Evolutionary conservation across 768 basidiomycete species (phyloP), one percentile per base, ranked within the genome.

Genomic region (Strobilomyces dryophilus): DNA sequence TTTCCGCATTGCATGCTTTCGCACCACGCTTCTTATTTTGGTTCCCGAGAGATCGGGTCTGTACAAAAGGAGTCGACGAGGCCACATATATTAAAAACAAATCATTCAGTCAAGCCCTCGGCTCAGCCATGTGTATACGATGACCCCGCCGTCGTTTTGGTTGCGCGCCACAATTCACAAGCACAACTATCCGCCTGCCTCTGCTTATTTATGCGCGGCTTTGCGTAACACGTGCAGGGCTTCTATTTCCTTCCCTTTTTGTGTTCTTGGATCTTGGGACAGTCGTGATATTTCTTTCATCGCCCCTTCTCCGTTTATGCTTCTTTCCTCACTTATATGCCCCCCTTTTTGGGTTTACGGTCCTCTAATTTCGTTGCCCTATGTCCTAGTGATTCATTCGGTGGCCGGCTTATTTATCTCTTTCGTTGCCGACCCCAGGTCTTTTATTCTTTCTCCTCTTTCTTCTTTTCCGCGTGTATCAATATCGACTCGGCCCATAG

Each of bases 211-310:
- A 66, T 67, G 58, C 60, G 59, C 57, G 52, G 49, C 63, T 57
- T 57, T 56, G 59, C 58, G 58, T 57, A 52, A 54, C 49, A 52
- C 52, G 53, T 57, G 49, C 55, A 57, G 57, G 60, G 56, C 47
- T 63, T 62, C 52, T 63, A 67, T 72, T 64, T 67, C 52, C 60
- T 49, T 56, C 15, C 54, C 53, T 51, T 54, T 52, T 55, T 70
- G 70, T 74, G 69, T 71, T 75, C 67, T 74, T 73, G 76, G 69
- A 71, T 77, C 66, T 63, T 69, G 71, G 69, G 69, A 71, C 67
- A 57, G 27, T 53, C 49, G 59, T 59, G 55, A 59, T 65, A 63
- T 69, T 62, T 61, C 46, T 41, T 49, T 36, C 27, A 45, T 58
- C 59, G 53, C 56, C 41, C 18, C 47, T 20, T 26, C 37, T 44